Conservation (phyloP, 345 rosid species). For the Eucalyptus paniculata region DNA sequence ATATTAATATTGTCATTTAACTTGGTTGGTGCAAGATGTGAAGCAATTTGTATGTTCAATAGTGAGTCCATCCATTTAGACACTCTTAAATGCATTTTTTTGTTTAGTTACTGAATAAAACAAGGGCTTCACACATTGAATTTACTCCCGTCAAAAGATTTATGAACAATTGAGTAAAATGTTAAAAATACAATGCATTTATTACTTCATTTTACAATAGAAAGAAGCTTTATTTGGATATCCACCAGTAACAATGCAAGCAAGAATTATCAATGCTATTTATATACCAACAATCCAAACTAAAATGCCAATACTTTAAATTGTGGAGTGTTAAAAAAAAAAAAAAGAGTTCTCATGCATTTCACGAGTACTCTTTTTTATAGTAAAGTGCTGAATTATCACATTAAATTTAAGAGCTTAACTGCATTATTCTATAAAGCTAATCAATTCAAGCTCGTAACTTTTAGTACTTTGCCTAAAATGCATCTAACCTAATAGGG, state of each 20-base stretch:
- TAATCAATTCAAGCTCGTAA: neutral
- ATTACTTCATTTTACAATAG: neutral
- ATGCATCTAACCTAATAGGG: no score
- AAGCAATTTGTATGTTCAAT: no score
- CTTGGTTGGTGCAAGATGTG: no score
- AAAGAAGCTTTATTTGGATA: neutral
- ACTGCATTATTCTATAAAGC: neutral
- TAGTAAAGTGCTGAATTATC: neutral
- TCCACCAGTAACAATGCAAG: neutral
- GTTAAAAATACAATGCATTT: neutral
- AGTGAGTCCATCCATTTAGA: no score
- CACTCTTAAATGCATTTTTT: no score
- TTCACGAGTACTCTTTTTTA: neutral
- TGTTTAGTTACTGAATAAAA: no score
- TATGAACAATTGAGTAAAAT: neutral
- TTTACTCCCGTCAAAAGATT: no score
- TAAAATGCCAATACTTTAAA: neutral
- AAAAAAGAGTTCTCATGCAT: neutral
- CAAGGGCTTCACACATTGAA: no score
- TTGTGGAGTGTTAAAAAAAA: neutral
- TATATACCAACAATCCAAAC: neutral
- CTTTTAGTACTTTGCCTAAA: no score
- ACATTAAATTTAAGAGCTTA: neutral
- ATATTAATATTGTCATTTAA: no score
- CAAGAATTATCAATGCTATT: neutral